Percentiles rank a stretch among this genome's conserved stretches.
Conservation (phyloP, 352 stramenopile species). For the Pythium oligandrum region DNA sequence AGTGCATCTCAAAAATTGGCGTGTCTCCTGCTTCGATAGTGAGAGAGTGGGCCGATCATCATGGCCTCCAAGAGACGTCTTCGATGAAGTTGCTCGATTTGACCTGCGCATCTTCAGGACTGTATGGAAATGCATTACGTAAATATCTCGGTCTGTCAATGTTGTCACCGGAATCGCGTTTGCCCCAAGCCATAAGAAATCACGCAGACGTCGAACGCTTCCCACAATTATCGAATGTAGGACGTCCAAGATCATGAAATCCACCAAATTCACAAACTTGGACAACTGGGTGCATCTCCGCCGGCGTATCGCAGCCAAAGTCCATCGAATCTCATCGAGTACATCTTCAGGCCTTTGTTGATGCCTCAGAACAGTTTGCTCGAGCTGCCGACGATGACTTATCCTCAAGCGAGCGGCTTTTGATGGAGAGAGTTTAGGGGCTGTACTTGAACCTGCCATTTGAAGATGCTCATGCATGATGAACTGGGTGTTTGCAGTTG, state of each 20-base stretch:
- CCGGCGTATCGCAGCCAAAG: slow-evolving; percentile 55
- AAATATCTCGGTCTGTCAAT: slow-evolving; percentile 26
- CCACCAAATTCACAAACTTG: slow-evolving; percentile 45
- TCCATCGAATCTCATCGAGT: slow-evolving; percentile 61
- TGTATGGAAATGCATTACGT: slow-evolving; percentile 27
- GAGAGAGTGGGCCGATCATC: not conserved
- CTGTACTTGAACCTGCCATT: slow-evolving; percentile 1
- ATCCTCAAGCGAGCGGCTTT: slow-evolving; percentile 15
- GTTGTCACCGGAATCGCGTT: slow-evolving; percentile 32
- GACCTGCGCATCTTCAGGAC: slow-evolving; percentile 2
- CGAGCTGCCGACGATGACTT: slow-evolving; percentile 17
- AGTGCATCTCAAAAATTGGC: not conserved
- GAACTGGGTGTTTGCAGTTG: slow-evolving; percentile 44
- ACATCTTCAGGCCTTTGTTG: slow-evolving; percentile 19
- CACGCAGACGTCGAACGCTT: slow-evolving; percentile 38
- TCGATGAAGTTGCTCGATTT: too few species aligned
- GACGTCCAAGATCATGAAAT: slow-evolving; percentile 52
- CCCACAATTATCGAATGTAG: slow-evolving; percentile 28
- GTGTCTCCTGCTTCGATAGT: slow-evolving; percentile 1
- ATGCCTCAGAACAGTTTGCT: slow-evolving; percentile 15
- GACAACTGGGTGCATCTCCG: slow-evolving; percentile 50
- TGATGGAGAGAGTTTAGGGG: slow-evolving; percentile 13
- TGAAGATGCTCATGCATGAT: slow-evolving; percentile 53
- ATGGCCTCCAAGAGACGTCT: too few species aligned
- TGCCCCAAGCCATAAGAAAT: slow-evolving; percentile 33